Evolutionary conservation across 1,139 yeast species (phyloP).

Genomic region (Meyerozyma guilliermondii): DNA sequence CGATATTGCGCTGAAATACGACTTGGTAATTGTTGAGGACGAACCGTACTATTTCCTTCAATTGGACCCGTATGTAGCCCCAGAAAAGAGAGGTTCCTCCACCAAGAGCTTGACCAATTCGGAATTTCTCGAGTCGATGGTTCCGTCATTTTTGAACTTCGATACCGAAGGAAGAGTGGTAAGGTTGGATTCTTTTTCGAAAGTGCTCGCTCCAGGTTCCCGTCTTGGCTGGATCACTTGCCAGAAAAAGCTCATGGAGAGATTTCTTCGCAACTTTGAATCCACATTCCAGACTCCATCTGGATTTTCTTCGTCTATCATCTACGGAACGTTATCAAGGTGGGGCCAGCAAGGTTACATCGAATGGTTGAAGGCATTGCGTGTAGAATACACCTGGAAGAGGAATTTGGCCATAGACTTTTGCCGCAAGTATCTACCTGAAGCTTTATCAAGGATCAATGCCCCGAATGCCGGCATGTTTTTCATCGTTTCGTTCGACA

Average conservation of each 20-base stretch:
- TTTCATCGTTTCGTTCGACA: background rate
- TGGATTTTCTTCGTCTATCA: background rate
- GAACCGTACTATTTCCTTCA: conserved; percentile 1
- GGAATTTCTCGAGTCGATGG: background rate
- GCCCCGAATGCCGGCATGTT: conserved; percentile 2
- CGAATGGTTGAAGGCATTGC: conserved; percentile 1
- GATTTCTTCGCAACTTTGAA: background rate
- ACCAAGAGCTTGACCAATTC: background rate
- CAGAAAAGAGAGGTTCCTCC: background rate
- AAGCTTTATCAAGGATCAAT: background rate
- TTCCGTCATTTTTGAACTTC: background rate
- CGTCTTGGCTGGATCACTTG: background rate
- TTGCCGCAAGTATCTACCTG: background rate
- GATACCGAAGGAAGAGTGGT: conserved; percentile 1
- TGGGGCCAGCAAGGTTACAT: conserved; percentile 2
- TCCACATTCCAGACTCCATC: background rate
- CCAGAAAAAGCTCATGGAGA: background rate
- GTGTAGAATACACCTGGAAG: conserved; percentile 1
- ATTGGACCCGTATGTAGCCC: background rate
- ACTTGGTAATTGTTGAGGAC: conserved; percentile 2
- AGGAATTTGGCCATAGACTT: conserved; percentile 1
- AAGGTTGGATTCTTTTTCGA: conserved; percentile 1
- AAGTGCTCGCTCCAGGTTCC: background rate
- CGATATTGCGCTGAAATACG: conserved; percentile 1
- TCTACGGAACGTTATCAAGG: background rate